A percentile compares a stretch with the other conserved stretches of the same genome.
These are phyloP conservation scores for Komagataella mondaviorum DNA, from an alignment of 805 yeast species.

Conservation along the genomic window DNA sequence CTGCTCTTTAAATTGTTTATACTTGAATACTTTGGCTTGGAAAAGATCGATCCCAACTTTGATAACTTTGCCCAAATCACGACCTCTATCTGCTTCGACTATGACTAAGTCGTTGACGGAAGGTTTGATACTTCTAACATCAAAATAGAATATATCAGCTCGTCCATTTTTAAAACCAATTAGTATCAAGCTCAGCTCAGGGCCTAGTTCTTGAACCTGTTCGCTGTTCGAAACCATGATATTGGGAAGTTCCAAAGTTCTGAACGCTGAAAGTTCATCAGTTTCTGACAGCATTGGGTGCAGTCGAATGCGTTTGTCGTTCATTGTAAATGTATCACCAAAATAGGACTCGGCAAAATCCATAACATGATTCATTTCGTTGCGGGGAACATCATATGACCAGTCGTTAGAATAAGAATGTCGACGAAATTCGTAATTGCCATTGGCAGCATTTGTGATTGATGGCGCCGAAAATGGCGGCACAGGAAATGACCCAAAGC, in stretches of 20 bases:
- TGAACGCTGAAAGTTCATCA: not conserved
- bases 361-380: not conserved
- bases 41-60: constrained; percentile 43
- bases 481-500: not conserved
- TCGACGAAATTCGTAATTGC: not conserved
- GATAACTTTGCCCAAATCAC: constrained; percentile 59
- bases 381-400: not conserved
- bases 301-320: not conserved
- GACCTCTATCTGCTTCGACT: constrained; percentile 77
- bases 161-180: constrained; percentile 75
- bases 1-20: constrained; percentile 58
- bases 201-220: constrained; percentile 2
- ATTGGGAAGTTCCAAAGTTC: not conserved
- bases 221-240: not conserved
- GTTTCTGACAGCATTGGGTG: not conserved
- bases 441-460: not conserved
- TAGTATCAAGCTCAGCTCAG: constrained; percentile 30
- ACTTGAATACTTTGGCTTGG: constrained; percentile 55
- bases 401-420: not conserved
- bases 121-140: constrained; percentile 18
- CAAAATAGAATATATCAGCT: constrained; percentile 58
- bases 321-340: not conserved
- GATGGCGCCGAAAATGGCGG: not conserved
- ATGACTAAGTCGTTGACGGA: constrained; percentile 56
- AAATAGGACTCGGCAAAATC: not conserved